These are phyloP conservation scores for Rhodotorula sp. DNA, from an alignment of 1,284 basidiomycete species.

Conservation along the genomic window DNA sequence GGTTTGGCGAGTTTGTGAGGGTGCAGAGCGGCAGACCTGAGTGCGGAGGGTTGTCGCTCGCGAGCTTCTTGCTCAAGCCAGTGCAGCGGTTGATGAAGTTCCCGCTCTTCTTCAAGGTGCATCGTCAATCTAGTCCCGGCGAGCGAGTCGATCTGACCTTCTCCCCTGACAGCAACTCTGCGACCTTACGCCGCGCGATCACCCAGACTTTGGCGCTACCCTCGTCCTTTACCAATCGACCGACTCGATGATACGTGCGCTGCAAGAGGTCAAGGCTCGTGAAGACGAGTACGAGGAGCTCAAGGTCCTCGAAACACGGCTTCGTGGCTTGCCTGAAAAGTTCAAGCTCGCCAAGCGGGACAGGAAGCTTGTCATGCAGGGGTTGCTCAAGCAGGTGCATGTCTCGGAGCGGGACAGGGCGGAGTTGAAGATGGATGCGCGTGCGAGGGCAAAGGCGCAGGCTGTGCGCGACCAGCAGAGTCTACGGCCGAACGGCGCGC, in stretches of 20 bases:
- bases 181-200: conserved; percentile 64
- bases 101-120: conserved; percentile 69
- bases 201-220: conserved; percentile 66
- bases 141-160: neutral
- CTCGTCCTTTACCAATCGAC: conserved; percentile 66
- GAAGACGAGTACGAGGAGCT: conserved; percentile 77
- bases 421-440: conserved; percentile 22
- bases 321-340: conserved; percentile 61
- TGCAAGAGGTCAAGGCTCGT: conserved; percentile 75
- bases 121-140: conserved; percentile 40
- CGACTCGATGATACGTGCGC: conserved; percentile 66
- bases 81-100: conserved; percentile 70
- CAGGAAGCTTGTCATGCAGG: conserved; percentile 68
- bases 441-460: too few relatives aligned
- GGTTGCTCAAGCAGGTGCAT: conserved; percentile 55
- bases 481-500: too few relatives aligned
- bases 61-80: conserved; percentile 70
- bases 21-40: conserved; percentile 63
- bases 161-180: conserved; percentile 58
- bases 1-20: conserved; percentile 79
- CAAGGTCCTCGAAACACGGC: conserved; percentile 61
- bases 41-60: conserved; percentile 63
- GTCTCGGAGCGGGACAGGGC: conserved; percentile 44
- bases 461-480: too few relatives aligned
- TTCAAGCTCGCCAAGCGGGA: conserved; percentile 65